These are phyloP conservation scores for Pseudevernia furfuracea DNA, from an alignment of 495 filamentous ascomycete genomes.

Conservation along the genomic window DNA sequence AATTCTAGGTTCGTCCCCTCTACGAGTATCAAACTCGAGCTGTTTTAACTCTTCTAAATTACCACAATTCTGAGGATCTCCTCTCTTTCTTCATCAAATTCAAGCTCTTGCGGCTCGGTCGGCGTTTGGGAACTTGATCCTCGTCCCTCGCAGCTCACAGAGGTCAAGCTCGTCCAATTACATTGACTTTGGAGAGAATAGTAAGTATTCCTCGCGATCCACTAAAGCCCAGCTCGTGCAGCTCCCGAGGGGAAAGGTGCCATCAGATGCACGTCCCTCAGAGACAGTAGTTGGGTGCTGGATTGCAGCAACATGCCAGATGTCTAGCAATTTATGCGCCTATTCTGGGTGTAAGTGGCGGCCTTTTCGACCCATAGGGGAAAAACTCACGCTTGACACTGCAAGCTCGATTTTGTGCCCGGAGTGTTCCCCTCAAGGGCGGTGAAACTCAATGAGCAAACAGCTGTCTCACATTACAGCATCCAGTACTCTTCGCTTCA, in stretches of 20 bases:
- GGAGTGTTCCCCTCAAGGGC: neutral
- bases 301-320: neutral
- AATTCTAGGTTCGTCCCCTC: neutral
- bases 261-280: neutral
- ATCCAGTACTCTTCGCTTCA: constrained; percentile 49
- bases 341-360: neutral
- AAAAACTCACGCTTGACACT: neutral
- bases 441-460: neutral
- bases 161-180: neutral
- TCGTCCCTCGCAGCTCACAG: neutral
- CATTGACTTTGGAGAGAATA: neutral
- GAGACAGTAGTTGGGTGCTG: neutral
- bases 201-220: neutral
- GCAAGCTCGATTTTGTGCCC: neutral
- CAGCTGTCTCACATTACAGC: constrained; percentile 41
- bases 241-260: neutral
- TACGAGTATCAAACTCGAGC: neutral
- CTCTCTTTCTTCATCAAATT: neutral
- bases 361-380: neutral
- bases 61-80: neutral
- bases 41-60: neutral
- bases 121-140: neutral
- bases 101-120: neutral
- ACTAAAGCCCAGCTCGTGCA: neutral
- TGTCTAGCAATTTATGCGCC: neutral